Conservation (phyloP, 1,284 basidiomycete species). For the Microbotryum intermedium region DNA sequence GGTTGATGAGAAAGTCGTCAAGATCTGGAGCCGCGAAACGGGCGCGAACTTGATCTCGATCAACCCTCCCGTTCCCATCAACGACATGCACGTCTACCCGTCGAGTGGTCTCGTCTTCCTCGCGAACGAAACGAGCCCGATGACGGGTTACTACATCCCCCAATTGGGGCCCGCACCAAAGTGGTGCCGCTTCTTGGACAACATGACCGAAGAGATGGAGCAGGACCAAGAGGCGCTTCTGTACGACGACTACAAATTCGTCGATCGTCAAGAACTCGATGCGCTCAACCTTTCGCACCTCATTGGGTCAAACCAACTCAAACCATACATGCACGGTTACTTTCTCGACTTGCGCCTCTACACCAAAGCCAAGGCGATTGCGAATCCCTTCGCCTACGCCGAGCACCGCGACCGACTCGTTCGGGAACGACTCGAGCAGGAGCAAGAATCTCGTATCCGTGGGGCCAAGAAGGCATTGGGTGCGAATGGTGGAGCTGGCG, state of each 20-base stretch:
- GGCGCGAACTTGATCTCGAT: slow-evolving; percentile 79
- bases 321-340: slow-evolving; percentile 99
- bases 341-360: slow-evolving; percentile 93
- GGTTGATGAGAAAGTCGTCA: slow-evolving; percentile 88
- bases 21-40: slow-evolving; percentile 81
- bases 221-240: slow-evolving; percentile 53
- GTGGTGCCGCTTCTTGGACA: slow-evolving; percentile 97
- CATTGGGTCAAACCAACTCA: slow-evolving; percentile 84
- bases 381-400: slow-evolving; percentile 90
- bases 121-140: slow-evolving; percentile 85
- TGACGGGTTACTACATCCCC: slow-evolving; percentile 87
- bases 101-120: slow-evolving; percentile 75
- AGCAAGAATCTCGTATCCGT: slow-evolving; percentile 86
- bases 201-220: slow-evolving; percentile 95
- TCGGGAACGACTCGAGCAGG: slow-evolving; percentile 80
- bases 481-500: slow-evolving; percentile 32
- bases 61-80: slow-evolving; percentile 77
- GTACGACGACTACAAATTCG: slow-evolving; percentile 97
- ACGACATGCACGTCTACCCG: slow-evolving; percentile 79
- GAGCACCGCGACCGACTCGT: slow-evolving; percentile 86
- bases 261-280: slow-evolving; percentile 77
- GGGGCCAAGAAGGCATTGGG: slow-evolving; percentile 46
- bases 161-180: slow-evolving; percentile 90
- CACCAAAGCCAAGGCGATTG: slow-evolving; percentile 87
- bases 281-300: slow-evolving; percentile 90